A percentile compares a stretch with the other conserved stretches of the same genome.
These are phyloP conservation scores for Paraphaeosphaeria minitans DNA, from an alignment of 2,329 filamentous ascomycete species.

Conservation along the genomic window DNA sequence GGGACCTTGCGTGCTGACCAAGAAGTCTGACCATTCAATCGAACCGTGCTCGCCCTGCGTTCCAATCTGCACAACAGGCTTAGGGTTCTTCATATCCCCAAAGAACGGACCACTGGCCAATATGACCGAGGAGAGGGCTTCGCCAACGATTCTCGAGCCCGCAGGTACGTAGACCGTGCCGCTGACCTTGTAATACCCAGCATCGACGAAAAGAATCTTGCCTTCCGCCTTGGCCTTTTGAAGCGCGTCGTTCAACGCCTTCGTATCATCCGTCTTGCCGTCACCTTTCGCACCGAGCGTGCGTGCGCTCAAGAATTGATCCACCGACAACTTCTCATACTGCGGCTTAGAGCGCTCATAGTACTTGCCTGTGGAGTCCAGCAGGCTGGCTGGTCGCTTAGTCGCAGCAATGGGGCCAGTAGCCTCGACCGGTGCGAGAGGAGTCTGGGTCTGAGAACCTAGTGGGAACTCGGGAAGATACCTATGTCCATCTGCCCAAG, in stretches of 20 bases:
- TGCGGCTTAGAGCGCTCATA: constrained; percentile 58
- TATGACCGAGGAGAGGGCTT: constrained; percentile 82
- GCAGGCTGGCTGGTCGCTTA: constrained; percentile 49
- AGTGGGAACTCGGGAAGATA: constrained; percentile 47
- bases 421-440: constrained; percentile 33
- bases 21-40: constrained; percentile 74
- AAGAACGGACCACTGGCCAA: constrained; percentile 69
- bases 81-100: constrained; percentile 58
- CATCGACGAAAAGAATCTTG: constrained; percentile 61
- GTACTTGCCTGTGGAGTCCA: constrained; percentile 54
- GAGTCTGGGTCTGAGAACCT: background rate
- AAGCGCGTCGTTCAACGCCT: constrained; percentile 74
- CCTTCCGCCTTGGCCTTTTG: constrained; percentile 63
- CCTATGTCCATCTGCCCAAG: constrained; percentile 42
- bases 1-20: constrained; percentile 71
- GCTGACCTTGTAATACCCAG: constrained; percentile 61
- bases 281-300: constrained; percentile 73
- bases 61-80: constrained; percentile 71
- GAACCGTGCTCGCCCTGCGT: constrained; percentile 65
- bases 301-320: constrained; percentile 63
- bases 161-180: constrained; percentile 63
- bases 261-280: constrained; percentile 82
- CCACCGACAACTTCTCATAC: constrained; percentile 56
- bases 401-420: constrained; percentile 51
- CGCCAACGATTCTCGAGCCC: constrained; percentile 80